Evolutionary conservation across 371 early-diverging fungal genomes (phyloP).

Genomic region (Apophysomyces ossiformis): DNA sequence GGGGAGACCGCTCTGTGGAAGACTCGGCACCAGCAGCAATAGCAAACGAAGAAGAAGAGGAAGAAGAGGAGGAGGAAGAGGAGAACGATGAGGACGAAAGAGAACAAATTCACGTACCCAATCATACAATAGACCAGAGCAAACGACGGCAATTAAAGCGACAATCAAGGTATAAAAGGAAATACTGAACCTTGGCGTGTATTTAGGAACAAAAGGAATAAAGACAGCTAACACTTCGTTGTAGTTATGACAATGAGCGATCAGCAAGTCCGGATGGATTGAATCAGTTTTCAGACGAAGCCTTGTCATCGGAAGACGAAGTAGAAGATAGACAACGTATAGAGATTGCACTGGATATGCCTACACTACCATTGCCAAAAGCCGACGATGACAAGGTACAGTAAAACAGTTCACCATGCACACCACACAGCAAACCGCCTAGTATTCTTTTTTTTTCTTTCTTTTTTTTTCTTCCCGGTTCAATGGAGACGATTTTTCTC

Average conservation of each 20-base stretch:
- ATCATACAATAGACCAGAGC: constrained; percentile 20
- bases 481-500: too few species aligned
- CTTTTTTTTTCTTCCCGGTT: too few species aligned
- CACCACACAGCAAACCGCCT: too few species aligned
- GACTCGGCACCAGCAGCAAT: constrained; percentile 29
- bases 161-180: constrained; percentile 24
- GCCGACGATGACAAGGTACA: constrained; percentile 42
- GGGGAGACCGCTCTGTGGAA: constrained; percentile 14
- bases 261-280: background rate
- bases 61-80: background rate
- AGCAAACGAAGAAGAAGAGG: constrained; percentile 9
- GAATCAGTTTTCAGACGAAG: background rate
- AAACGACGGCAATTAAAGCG: constrained; percentile 17
- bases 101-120: background rate
- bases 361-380: constrained; percentile 41
- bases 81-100: too few species aligned
- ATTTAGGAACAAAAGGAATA: too few species aligned
- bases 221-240: background rate
- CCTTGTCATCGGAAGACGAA: constrained; percentile 11
- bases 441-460: background rate
- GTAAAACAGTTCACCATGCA: background rate
- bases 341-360: constrained; percentile 42
- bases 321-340: constrained; percentile 41
- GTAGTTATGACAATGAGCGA: constrained; percentile 26
- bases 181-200: background rate